Evolutionary conservation across 345 rosid species (phyloP).

Genomic region (Mallotus nudiflorus): DNA sequence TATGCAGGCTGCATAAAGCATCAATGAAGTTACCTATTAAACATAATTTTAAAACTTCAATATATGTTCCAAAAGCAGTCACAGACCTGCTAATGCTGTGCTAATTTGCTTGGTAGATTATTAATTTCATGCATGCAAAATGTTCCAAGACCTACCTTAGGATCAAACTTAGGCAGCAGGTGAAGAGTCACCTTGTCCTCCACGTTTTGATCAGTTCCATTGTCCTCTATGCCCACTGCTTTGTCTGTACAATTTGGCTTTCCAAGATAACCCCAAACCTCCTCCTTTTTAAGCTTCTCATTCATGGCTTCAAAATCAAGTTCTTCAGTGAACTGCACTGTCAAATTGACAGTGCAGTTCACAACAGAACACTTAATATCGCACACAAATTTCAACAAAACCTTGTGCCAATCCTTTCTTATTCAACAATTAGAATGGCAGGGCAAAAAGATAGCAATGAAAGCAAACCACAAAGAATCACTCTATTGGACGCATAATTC

Average conservation of each 20-base stretch:
- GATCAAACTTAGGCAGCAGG: conserved; percentile 16
- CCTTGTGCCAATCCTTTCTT: too few relatives aligned
- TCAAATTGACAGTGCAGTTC: conserved; percentile 22
- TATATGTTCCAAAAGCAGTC: background rate
- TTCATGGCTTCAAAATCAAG: conserved; percentile 81
- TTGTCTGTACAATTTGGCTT: conserved; percentile 32
- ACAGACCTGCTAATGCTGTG: too few relatives aligned
- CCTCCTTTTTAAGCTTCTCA: conserved; percentile 67
- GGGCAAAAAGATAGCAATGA: too few relatives aligned
- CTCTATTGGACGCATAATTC: too few relatives aligned
- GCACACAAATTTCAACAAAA: too few relatives aligned
- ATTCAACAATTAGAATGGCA: too few relatives aligned
- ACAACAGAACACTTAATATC: conserved; percentile 16
- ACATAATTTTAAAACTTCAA: background rate
- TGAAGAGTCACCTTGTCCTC: conserved; percentile 9
- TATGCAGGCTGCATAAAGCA: conserved; percentile 42
- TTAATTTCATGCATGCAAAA: background rate
- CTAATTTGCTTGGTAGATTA: background rate
- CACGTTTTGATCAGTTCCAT: conserved; percentile 13
- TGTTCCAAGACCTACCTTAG: conserved; percentile 18
- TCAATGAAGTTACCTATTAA: background rate
- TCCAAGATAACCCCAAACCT: conserved; percentile 65
- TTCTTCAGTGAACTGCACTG: conserved; percentile 51
- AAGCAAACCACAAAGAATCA: too few relatives aligned
- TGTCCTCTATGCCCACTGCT: conserved; percentile 14